These are phyloP conservation scores for Skeletonema grethae DNA, from an alignment of 108 stramenopile genomes.

Conservation along the genomic window DNA sequence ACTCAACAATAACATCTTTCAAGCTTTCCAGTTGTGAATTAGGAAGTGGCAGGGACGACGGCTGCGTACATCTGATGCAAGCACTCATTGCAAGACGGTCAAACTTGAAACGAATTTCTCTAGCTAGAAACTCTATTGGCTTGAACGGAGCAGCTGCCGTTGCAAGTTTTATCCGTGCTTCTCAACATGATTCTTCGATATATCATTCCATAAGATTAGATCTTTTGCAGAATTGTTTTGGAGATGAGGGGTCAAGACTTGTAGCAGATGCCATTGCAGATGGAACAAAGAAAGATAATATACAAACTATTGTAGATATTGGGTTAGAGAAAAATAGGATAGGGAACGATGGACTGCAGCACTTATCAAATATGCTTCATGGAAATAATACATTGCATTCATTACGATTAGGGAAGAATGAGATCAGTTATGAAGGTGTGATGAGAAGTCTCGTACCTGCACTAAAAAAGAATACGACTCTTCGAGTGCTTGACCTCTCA, in stretches of 20 bases:
- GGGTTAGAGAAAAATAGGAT: conserved; percentile 27
- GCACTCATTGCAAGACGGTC: conserved; percentile 16
- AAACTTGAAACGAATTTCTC: conserved; percentile 14
- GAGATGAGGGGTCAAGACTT: conserved; percentile 18
- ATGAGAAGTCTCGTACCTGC: conserved; percentile 5
- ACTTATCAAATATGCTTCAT: conserved; percentile 17
- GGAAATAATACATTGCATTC: conserved; percentile 16
- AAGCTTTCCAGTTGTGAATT: conserved; percentile 12
- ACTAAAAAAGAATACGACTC: conserved; percentile 17
- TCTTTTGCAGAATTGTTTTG: conserved; percentile 17
- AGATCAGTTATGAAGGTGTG: conserved; percentile 8
- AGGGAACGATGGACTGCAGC: conserved; percentile 11
- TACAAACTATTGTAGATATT: conserved; percentile 15
- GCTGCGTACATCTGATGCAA: conserved; percentile 17
- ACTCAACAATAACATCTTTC: conserved; percentile 18
- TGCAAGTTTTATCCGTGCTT: conserved; percentile 15
- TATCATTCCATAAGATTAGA: conserved; percentile 17
- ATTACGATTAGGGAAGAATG: conserved; percentile 24
- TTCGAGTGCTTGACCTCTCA: conserved; percentile 18
- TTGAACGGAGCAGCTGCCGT: conserved; percentile 14
- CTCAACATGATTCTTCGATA: background rate
- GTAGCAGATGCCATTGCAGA: conserved; percentile 21
- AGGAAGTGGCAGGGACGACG: conserved; percentile 3
- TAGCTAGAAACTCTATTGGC: conserved; percentile 27
- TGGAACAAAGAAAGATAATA: background rate